These are phyloP conservation scores for Petunia axillaris DNA, from an alignment of 257 asterid species.

Conservation along the genomic window DNA sequence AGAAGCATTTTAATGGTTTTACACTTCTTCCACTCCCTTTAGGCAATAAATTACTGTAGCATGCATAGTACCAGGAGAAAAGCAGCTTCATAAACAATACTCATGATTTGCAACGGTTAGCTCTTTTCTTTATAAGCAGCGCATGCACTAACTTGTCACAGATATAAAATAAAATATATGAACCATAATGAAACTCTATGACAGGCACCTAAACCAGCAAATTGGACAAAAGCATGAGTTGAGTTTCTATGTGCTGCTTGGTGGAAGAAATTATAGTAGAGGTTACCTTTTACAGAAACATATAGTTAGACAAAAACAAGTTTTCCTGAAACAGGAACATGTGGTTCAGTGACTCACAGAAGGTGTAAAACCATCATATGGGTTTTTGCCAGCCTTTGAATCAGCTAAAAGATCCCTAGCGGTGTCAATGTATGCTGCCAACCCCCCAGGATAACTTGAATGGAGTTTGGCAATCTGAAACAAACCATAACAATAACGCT, in stretches of 20 bases:
- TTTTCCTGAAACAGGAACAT: neutral
- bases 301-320: too few species aligned
- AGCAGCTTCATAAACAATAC: conserved; percentile 9
- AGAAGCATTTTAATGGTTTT: neutral
- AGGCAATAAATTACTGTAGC: neutral
- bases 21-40: neutral
- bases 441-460: conserved; percentile 91
- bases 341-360: conserved; percentile 64
- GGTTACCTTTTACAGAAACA: too few species aligned
- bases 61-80: neutral
- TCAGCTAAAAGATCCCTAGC: conserved; percentile 93
- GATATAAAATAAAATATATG: neutral
- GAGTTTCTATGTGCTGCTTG: neutral
- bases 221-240: neutral
- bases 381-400: conserved; percentile 95
- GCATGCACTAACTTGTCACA: neutral
- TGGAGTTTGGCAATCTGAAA: conserved; percentile 76
- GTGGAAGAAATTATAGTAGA: neutral
- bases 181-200: neutral
- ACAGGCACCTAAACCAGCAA: neutral
- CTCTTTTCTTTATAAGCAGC: neutral
- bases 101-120: neutral
- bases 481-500: conserved; percentile 21
- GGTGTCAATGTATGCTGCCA: conserved; percentile 73
- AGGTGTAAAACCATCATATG: conserved; percentile 93